Conservation (phyloP, 1,284 basidiomycete species). For the Stygiomarasmius scandens region DNA sequence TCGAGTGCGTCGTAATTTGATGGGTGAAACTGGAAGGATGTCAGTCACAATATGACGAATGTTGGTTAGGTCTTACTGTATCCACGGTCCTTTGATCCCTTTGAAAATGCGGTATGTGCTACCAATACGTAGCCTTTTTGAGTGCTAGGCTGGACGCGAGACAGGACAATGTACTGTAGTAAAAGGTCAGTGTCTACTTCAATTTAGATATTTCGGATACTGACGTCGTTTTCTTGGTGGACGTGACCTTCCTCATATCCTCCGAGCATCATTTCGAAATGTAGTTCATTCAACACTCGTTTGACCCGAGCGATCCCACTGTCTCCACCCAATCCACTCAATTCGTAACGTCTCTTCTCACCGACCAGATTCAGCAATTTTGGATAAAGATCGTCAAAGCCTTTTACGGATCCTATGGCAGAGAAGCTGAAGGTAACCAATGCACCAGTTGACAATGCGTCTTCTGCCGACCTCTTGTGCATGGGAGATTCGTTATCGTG, state of each 20-base stretch:
- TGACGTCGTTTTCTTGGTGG: slow-evolving; percentile 90
- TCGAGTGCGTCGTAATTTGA: slow-evolving; percentile 79
- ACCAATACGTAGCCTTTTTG: slow-evolving; percentile 91
- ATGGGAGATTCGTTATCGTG: slow-evolving; percentile 94
- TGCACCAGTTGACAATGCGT: slow-evolving; percentile 89
- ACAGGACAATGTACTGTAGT: slow-evolving; percentile 84
- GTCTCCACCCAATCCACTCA: slow-evolving; percentile 49
- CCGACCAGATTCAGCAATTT: slow-evolving; percentile 85
- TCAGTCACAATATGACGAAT: slow-evolving; percentile 6
- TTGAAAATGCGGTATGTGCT: slow-evolving; percentile 86
- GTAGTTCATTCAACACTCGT: slow-evolving; percentile 82
- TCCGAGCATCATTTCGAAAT: slow-evolving; percentile 85
- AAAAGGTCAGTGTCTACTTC: slow-evolving; percentile 13
- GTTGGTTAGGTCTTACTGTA: slow-evolving; percentile 51
- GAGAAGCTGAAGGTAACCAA: slow-evolving; percentile 86
- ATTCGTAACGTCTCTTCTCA: slow-evolving; percentile 81
- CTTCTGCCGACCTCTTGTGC: slow-evolving; percentile 89
- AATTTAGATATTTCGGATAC: slow-evolving; percentile 32
- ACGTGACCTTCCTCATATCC: slow-evolving; percentile 91
- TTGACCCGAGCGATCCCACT: slow-evolving; percentile 84
- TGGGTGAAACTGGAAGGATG: slow-evolving; percentile 65
- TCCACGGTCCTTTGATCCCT: slow-evolving; percentile 79
- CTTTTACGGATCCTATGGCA: slow-evolving; percentile 90
- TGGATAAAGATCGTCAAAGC: slow-evolving; percentile 96
- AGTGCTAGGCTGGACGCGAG: slow-evolving; percentile 87